A percentile compares a stretch with the other conserved stretches of the same genome.
phyloP scores from a whole-genome alignment of 805 yeast genomes.

The Zygoascus tannicola region DNA sequence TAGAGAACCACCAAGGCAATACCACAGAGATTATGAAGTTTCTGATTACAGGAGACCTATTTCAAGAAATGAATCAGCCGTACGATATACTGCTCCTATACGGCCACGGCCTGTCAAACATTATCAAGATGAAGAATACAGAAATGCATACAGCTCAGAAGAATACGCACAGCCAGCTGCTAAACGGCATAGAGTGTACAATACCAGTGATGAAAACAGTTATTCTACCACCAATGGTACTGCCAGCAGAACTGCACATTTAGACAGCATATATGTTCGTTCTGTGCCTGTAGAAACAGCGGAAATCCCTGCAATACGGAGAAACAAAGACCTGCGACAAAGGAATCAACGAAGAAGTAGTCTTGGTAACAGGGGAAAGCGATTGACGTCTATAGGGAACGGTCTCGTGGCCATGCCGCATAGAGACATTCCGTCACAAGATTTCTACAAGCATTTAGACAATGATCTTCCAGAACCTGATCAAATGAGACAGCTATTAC shows the following conservation, averaged over 20 bases:
- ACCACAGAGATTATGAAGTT: too few species aligned
- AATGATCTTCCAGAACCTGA: slow-evolving; percentile 59
- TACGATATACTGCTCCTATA: too few species aligned
- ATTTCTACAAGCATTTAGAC: slow-evolving; percentile 56
- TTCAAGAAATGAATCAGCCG: too few species aligned
- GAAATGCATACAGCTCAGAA: not conserved
- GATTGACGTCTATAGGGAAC: slow-evolving; percentile 66
- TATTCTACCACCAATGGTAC: not conserved
- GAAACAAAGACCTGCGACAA: slow-evolving; percentile 29
- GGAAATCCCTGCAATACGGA: slow-evolving; percentile 33
- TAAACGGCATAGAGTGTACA: not conserved
- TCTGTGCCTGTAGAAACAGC: not conserved
- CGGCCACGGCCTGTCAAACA: too few species aligned
- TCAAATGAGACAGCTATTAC: slow-evolving; percentile 56
- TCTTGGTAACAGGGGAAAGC: slow-evolving; percentile 46
- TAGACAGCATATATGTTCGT: not conserved
- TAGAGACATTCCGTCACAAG: slow-evolving; percentile 42
- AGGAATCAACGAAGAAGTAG: slow-evolving; percentile 20
- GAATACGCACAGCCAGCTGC: not conserved
- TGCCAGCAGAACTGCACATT: not conserved
- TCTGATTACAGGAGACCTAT: too few species aligned
- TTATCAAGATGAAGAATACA: not conserved
- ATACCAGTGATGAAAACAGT: not conserved
- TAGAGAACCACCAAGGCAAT: too few species aligned
- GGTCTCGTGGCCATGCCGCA: slow-evolving; percentile 57